Conservation (phyloP, 805 yeast genomes). For the Ogataea paradorogensis region DNA sequence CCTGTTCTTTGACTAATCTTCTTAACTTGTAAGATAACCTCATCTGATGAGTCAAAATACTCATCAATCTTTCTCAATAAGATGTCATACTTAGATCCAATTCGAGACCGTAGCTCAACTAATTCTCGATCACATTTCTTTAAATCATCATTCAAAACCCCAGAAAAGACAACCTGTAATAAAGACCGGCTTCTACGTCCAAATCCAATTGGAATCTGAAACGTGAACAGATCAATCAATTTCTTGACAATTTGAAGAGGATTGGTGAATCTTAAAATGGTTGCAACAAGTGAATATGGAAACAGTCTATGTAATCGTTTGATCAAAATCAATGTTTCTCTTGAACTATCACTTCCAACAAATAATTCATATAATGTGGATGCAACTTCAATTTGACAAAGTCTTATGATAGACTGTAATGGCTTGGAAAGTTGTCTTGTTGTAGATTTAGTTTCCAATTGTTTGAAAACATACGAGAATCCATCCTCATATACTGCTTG, state of each 20-base stretch:
- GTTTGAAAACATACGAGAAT: constrained; percentile 58
- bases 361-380: constrained; percentile 80
- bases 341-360: constrained; percentile 76
- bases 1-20: constrained; percentile 28
- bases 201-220: constrained; percentile 62
- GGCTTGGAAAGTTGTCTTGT: constrained; percentile 63
- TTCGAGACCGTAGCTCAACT: constrained; percentile 38
- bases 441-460: constrained; percentile 53
- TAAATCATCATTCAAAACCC: constrained; percentile 72
- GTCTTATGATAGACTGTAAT: constrained; percentile 66
- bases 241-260: constrained; percentile 82
- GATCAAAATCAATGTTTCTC: constrained; percentile 69
- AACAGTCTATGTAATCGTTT: constrained; percentile 69
- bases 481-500: constrained; percentile 39
- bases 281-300: constrained; percentile 77
- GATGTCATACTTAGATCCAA: constrained; percentile 7
- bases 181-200: constrained; percentile 48
- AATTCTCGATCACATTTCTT: constrained; percentile 57
- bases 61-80: constrained; percentile 29
- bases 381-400: constrained; percentile 81
- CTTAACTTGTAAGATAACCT: constrained; percentile 29
- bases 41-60: constrained; percentile 29
- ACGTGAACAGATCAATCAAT: constrained; percentile 76
- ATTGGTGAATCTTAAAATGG: constrained; percentile 77
- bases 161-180: constrained; percentile 70